Percentiles rank a stretch among this genome's conserved stretches.
Conservation (phyloP, 306 rosid genomes). For the Vachellia collinsii region DNA sequence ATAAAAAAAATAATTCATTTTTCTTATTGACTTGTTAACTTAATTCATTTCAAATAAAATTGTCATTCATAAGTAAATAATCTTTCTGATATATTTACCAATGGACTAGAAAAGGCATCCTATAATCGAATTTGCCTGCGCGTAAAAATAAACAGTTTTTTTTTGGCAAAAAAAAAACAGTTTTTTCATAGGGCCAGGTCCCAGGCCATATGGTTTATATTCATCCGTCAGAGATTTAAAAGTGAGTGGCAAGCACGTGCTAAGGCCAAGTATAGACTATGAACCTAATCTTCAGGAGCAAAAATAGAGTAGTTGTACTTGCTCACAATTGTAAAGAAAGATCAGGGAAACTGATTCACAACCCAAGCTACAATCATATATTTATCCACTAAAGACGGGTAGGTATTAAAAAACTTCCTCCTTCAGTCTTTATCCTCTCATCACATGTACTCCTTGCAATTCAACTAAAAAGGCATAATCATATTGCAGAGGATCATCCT, state of each 20-base stretch:
- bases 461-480: background rate
- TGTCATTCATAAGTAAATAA: background rate
- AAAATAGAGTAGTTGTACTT: background rate
- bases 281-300: background rate
- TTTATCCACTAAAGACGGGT: background rate
- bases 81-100: background rate
- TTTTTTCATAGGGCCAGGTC: no score
- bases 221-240: background rate
- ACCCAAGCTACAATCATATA: background rate
- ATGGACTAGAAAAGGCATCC: background rate
- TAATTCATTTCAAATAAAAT: no score
- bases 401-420: slow-evolving; percentile 18
- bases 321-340: slow-evolving; percentile 13
- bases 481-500: slow-evolving; percentile 12
- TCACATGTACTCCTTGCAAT: background rate
- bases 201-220: background rate
- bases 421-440: slow-evolving; percentile 23
- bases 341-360: background rate
- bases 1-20: no score
- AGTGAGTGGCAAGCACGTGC: background rate
- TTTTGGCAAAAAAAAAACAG: background rate
- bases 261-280: background rate
- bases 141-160: background rate
- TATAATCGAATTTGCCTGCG: background rate
- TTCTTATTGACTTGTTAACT: no score